These are phyloP conservation scores for Roridomyces roridus DNA, from an alignment of 768 basidiomycete genomes.

Conservation along the genomic window DNA sequence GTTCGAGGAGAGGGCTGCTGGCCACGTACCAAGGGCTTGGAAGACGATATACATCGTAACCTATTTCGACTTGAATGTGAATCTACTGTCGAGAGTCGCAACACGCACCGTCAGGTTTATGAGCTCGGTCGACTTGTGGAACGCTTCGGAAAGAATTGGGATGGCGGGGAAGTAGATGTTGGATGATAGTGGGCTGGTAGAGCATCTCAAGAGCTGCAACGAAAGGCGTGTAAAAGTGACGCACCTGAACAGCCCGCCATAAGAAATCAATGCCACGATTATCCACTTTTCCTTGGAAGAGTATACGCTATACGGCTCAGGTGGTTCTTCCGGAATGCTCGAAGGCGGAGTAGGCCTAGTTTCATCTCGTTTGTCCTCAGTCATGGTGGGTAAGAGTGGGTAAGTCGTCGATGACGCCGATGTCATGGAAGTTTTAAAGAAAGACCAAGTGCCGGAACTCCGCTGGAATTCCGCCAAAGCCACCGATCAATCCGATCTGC, in stretches of 20 bases:
- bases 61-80: no score
- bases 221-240: neutral
- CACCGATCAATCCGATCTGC: no score
- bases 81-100: no score
- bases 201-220: neutral
- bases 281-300: constrained; percentile 68
- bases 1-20: no score
- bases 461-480: no score
- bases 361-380: no score
- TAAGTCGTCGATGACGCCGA: no score
- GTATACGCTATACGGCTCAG: constrained; percentile 49
- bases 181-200: constrained; percentile 69
- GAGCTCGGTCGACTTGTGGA: constrained; percentile 69
- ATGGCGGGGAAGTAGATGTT: constrained; percentile 86
- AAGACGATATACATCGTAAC: constrained; percentile 76
- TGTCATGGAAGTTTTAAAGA: no score
- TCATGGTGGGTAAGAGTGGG: no score
- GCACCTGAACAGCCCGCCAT: constrained; percentile 71
- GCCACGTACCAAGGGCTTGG: constrained; percentile 67
- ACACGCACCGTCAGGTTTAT: constrained; percentile 80
- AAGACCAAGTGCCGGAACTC: no score
- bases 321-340: neutral
- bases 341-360: no score
- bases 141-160: constrained; percentile 65
- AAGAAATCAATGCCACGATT: constrained; percentile 62